A percentile compares a stretch with the other conserved stretches of the same genome.
These are phyloP conservation scores for Aspergillus mulundensis DNA, from an alignment of 495 filamentous ascomycete genomes.

Conservation along the genomic window DNA sequence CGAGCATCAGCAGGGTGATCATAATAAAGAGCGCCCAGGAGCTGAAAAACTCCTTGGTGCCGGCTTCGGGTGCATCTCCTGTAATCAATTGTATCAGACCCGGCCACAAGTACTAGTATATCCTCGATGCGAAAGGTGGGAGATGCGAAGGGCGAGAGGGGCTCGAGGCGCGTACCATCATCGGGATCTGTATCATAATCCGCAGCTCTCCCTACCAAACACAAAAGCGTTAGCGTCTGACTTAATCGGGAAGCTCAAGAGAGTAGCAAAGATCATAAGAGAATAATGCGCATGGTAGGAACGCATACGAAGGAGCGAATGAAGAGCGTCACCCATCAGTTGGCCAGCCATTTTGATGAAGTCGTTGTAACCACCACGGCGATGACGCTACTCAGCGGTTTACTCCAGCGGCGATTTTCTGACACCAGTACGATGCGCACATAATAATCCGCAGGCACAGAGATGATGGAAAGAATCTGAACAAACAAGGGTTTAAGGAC, in stretches of 20 bases:
- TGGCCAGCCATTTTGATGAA: conserved; percentile 37
- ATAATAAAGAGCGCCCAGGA: conserved; percentile 97
- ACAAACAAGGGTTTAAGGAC: not conserved
- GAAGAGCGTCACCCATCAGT: conserved; percentile 34
- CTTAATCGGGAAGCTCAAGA: not conserved
- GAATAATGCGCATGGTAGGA: not conserved
- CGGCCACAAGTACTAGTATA: not conserved
- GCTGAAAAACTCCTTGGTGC: conserved; percentile 83
- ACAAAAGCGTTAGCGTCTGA: conserved; percentile 18
- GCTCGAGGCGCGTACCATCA: conserved; percentile 40
- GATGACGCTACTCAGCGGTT: conserved; percentile 28
- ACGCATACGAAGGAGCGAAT: conserved; percentile 40
- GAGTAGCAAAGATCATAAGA: not conserved
- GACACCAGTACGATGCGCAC: conserved; percentile 27
- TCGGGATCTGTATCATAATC: conserved; percentile 47
- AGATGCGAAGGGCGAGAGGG: not conserved
- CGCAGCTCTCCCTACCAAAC: conserved; percentile 28
- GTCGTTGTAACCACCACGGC: conserved; percentile 23
- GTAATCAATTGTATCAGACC: conserved; percentile 20
- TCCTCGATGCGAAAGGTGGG: not conserved
- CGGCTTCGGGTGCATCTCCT: conserved; percentile 55
- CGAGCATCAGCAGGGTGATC: conserved; percentile 85
- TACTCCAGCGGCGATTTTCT: conserved; percentile 30
- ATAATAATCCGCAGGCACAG: conserved; percentile 29
- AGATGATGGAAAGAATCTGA: conserved; percentile 1